Conservation (phyloP, 1,139 yeast species). For the Kluyveromyces sp. region DNA sequence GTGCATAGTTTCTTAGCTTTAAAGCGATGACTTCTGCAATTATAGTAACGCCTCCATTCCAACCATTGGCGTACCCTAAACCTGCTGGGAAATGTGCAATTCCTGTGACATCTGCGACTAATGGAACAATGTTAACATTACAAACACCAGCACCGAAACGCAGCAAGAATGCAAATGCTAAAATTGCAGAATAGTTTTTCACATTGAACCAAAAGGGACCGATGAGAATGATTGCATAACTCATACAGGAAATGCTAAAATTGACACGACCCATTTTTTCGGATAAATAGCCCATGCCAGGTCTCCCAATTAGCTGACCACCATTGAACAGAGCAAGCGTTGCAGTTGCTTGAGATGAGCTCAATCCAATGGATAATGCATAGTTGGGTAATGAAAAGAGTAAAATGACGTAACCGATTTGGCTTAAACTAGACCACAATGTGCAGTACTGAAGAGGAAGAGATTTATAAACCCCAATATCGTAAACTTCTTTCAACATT, state of each 20-base stretch:
- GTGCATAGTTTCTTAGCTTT: slow-evolving; percentile 29
- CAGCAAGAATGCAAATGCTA: slow-evolving; percentile 40
- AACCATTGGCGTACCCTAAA: slow-evolving; percentile 25
- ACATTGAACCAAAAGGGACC: slow-evolving; percentile 48
- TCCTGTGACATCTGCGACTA: slow-evolving; percentile 43
- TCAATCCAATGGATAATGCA: slow-evolving; percentile 42
- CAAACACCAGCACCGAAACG: slow-evolving; percentile 50
- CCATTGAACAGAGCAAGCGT: slow-evolving; percentile 46
- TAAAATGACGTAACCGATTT: slow-evolving; percentile 42
- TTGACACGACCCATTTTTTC: slow-evolving; percentile 46
- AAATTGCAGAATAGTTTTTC: slow-evolving; percentile 37
- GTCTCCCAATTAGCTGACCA: slow-evolving; percentile 49
- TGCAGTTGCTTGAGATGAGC: slow-evolving; percentile 40
- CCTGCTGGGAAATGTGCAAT: slow-evolving; percentile 32
- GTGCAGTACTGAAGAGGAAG: slow-evolving; percentile 34
- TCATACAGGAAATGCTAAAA: slow-evolving; percentile 31
- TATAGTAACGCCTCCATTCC: slow-evolving; percentile 27
- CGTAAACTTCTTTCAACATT: slow-evolving; percentile 21
- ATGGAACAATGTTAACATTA: slow-evolving; percentile 46
- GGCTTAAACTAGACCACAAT: slow-evolving; percentile 33
- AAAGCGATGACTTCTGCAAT: slow-evolving; percentile 44
- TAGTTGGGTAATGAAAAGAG: slow-evolving; percentile 46
- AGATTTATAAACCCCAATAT: slow-evolving; percentile 18
- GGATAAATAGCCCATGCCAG: slow-evolving; percentile 40
- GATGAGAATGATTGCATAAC: slow-evolving; percentile 33